phyloP scores from a whole-genome alignment of 176 grass and related monocot species.

The Tuctoria greenei region DNA sequence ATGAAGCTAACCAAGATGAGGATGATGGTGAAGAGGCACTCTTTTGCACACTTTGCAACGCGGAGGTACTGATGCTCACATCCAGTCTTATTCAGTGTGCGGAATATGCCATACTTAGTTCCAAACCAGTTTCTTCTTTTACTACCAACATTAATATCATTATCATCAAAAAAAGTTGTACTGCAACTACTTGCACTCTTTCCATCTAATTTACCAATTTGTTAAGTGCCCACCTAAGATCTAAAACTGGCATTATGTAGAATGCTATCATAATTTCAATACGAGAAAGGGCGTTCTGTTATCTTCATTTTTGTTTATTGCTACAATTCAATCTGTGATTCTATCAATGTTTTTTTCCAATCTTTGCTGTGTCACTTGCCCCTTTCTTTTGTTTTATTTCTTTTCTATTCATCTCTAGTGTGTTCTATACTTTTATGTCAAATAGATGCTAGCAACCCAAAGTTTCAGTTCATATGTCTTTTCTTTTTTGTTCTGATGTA shows the following conservation, averaged over 20 bases:
- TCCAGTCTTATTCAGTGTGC: neutral
- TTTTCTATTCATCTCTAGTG: neutral
- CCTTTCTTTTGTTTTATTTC: constrained; percentile 14
- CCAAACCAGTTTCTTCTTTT: constrained; percentile 15
- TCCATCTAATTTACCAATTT: constrained; percentile 18
- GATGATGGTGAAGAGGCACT: constrained; percentile 78
- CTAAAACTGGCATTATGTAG: neutral
- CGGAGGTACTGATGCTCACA: constrained; percentile 55
- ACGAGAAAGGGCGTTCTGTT: neutral
- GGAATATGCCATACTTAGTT: constrained; percentile 17
- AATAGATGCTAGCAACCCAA: neutral
- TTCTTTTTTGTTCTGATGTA: constrained; percentile 38
- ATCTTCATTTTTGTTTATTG: neutral
- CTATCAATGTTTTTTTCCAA: neutral
- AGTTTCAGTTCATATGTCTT: neutral
- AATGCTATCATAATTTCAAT: neutral
- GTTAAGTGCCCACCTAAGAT: neutral
- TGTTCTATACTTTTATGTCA: constrained; percentile 6
- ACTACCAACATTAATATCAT: neutral
- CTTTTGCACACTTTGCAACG: constrained; percentile 92
- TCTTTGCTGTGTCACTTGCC: neutral
- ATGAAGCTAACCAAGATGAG: constrained; percentile 64
- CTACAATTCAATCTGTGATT: neutral
- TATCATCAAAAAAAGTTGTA: neutral
- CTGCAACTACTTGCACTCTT: constrained; percentile 12